Evolutionary conservation across 768 basidiomycete genomes (phyloP).

Genomic region (Tephrocybe rancida): DNA sequence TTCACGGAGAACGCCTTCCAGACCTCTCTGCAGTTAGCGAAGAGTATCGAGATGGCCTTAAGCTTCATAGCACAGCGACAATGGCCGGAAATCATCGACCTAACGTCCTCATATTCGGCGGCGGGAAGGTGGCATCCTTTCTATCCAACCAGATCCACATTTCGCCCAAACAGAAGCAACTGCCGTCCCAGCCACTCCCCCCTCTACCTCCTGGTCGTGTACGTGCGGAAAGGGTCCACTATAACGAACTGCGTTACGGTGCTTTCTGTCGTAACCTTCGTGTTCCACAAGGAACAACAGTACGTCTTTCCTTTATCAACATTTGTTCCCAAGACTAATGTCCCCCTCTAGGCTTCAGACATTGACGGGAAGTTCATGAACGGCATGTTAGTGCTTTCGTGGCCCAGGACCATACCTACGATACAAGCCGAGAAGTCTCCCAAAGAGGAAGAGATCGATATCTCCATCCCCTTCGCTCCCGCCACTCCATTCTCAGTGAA

Average conservation of each 20-base stretch:
- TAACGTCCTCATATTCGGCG: slow-evolving; percentile 13
- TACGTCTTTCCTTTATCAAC: slow-evolving; percentile 16
- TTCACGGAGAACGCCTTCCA: slow-evolving; percentile 34
- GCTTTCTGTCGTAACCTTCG: slow-evolving; percentile 39
- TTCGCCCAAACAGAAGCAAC: not conserved
- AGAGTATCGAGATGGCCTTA: slow-evolving; percentile 10
- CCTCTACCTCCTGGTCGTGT: not conserved
- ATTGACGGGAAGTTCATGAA: slow-evolving; percentile 9
- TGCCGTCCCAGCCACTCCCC: not conserved
- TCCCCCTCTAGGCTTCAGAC: slow-evolving; percentile 7
- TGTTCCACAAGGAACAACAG: slow-evolving; percentile 41
- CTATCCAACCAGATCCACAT: not conserved
- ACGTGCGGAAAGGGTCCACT: slow-evolving; percentile 6
- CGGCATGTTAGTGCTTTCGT: slow-evolving; percentile 17
- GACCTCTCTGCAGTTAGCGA: slow-evolving; percentile 12
- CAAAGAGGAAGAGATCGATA: not conserved
- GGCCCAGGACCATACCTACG: slow-evolving; percentile 3
- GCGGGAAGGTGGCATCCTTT: slow-evolving; percentile 10
- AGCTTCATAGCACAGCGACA: slow-evolving; percentile 9
- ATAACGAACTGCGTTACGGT: slow-evolving; percentile 45
- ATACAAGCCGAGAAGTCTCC: not conserved
- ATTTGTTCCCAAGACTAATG: not conserved
- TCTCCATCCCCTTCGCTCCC: slow-evolving; percentile 4
- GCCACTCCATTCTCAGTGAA: no score
- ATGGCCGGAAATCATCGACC: slow-evolving; percentile 2